Evolutionary conservation across 352 stramenopile species (phyloP).

Genomic region (Thalassiosira hispida): DNA sequence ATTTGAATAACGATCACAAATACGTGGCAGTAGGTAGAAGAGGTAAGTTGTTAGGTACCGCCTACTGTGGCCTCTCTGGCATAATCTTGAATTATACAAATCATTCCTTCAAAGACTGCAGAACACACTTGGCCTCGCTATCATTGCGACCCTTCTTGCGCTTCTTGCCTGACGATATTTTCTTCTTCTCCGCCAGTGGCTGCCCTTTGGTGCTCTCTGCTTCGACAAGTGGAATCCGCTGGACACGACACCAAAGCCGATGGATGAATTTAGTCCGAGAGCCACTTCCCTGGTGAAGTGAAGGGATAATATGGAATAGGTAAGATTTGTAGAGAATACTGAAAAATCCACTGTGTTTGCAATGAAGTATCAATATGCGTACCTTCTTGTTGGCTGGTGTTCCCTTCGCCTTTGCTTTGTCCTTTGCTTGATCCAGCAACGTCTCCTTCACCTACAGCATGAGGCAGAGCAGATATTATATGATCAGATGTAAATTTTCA

Average conservation of each 20-base stretch:
- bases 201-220: neutral
- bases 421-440: neutral
- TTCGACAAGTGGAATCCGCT: neutral
- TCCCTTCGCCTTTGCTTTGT: neutral
- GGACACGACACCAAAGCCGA: conserved; percentile 27
- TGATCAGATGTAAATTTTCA: neutral
- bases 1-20: too few relatives aligned
- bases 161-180: neutral
- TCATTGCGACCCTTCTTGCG: neutral
- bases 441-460: neutral
- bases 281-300: neutral
- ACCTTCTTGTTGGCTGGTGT: neutral
- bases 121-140: neutral
- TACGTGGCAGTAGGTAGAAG: too few relatives aligned
- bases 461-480: neutral
- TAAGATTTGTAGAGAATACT: neutral
- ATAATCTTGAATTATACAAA: too few relatives aligned
- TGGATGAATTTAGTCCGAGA: conserved; percentile 11
- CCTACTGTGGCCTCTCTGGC: too few relatives aligned
- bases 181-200: neutral
- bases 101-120: neutral
- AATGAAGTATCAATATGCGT: neutral
- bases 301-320: conserved; percentile 1
- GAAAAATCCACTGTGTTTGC: neutral
- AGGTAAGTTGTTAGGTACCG: too few relatives aligned